These are phyloP conservation scores for Coffea canephora DNA, from an alignment of 257 asterid species.

Conservation along the genomic window DNA sequence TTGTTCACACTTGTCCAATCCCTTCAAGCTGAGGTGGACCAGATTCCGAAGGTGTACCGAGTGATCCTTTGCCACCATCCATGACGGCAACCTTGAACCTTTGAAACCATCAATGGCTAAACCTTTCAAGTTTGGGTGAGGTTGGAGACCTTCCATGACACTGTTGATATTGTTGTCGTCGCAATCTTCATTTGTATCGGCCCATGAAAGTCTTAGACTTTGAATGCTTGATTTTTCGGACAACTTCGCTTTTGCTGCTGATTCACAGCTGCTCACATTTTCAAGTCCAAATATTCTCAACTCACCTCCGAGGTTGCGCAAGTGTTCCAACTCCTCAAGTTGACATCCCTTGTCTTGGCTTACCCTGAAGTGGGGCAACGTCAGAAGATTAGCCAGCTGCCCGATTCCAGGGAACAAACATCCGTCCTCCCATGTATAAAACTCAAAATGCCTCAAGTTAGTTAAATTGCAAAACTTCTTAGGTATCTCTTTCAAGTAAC, in stretches of 20 bases:
- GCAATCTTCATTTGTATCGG: not conserved
- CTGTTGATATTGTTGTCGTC: not conserved
- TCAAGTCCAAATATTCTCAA: conserved; percentile 22
- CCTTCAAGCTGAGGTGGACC: not conserved
- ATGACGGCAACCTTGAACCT: conserved; percentile 1
- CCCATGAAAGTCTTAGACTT: conserved; percentile 7
- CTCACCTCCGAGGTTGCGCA: conserved; percentile 15
- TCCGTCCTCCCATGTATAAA: too few species aligned
- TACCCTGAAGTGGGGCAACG: conserved; percentile 16
- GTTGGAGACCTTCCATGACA: conserved; percentile 1
- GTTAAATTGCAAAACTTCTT: not conserved
- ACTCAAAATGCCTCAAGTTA: conserved; percentile 21
- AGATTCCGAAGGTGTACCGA: not conserved
- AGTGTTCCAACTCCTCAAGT: conserved; percentile 18
- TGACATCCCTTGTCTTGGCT: conserved; percentile 14
- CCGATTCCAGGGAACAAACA: conserved; percentile 25
- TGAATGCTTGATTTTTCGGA: conserved; percentile 7
- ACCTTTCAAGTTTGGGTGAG: not conserved
- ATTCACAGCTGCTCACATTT: conserved; percentile 4
- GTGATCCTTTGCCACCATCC: not conserved
- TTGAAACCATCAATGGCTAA: not conserved
- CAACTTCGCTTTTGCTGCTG: conserved; percentile 19
- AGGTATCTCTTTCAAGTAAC: not conserved
- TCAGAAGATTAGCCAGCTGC: conserved; percentile 15
- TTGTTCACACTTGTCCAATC: not conserved